A percentile compares a stretch with the other conserved stretches of the same genome.
Evolutionary conservation across 1,139 yeast species (phyloP).

Genomic region (Diutina neorugosa): DNA sequence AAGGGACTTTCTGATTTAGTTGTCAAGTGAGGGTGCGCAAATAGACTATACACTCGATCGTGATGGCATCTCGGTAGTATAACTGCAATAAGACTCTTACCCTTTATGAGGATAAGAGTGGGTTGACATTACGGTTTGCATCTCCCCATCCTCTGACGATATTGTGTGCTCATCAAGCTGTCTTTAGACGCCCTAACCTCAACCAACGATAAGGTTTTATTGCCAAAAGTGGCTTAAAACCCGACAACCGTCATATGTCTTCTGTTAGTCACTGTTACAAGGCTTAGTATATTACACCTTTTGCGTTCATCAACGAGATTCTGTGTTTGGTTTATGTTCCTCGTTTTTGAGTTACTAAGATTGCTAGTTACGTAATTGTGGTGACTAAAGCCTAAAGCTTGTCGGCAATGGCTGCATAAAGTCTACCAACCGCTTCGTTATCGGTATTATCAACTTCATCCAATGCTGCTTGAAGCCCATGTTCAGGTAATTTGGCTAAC

Average conservation of each 20-base stretch:
- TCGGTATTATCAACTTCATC: slow-evolving; percentile 13
- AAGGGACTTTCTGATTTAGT: not conserved
- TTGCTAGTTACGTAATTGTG: not conserved
- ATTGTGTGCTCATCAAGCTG: not conserved
- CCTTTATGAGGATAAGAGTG: not conserved
- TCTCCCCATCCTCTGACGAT: not conserved
- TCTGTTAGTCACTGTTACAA: not conserved
- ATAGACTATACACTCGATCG: not conserved
- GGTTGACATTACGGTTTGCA: not conserved
- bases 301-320: too few relatives aligned
- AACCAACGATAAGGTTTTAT: not conserved
- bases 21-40: not conserved
- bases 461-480: slow-evolving; percentile 17
- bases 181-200: not conserved
- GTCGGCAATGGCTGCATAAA: slow-evolving; percentile 6
- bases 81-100: not conserved
- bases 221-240: not conserved
- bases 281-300: too few relatives aligned
- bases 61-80: not conserved
- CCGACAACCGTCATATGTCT: not conserved
- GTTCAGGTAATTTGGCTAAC: slow-evolving; percentile 19
- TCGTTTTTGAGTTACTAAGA: not conserved
- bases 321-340: not conserved
- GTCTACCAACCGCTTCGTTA: slow-evolving; percentile 9
- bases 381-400: not conserved